Evolutionary conservation across 2,329 filamentous ascomycete species (phyloP), one percentile per base, ranked within the genome.

Genomic region (Fusarium kyushuense): DNA sequence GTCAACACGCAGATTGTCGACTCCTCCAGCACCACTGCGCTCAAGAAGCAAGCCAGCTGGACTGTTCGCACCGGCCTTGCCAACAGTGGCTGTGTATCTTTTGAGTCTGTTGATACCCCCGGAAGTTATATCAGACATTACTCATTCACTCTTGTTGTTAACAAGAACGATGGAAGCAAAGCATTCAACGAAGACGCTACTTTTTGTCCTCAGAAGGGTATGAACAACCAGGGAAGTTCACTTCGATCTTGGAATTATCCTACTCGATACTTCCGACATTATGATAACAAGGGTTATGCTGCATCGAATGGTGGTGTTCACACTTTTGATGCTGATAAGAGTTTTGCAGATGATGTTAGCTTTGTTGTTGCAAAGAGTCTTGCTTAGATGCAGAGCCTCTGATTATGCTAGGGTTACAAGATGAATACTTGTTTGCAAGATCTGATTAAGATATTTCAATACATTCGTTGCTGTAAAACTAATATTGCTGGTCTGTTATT

Each of bases 211-310:
- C 63, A 66, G 51, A 46, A 49, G 21, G 63, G 63, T 1, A 21
- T 66, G 6, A 66, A 38, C 10, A 58, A 41, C 0, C 17, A 57
- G 3, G 63, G 63, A 12, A 66, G 9, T 6, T 48, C 57, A 0
- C 23, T 66, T 4, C 42, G 63, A 19, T 67, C 63, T 7, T 66
- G 63, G 63, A 67, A 43, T 11, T 66, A 66, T 23, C 63, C 63
- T 2, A 67, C 63, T 1, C 43, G 63, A 2, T 66, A 66, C 12
- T 33, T 66, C 12, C 38, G 63, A 5, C 63, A 66, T 6, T 66
- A 54, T 13, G 32, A 58, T 4, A 58, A 66, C 16, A 17, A 21
- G 3, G 57, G 58, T 0, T 66, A 63, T 17, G 38, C 16, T 36
- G 21, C 57, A 11, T 52, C 57, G 2, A 49, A 66, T 7, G 63